These are phyloP conservation scores for Pyronema domesticum DNA, from an alignment of 495 filamentous ascomycete genomes.

Conservation along the genomic window DNA sequence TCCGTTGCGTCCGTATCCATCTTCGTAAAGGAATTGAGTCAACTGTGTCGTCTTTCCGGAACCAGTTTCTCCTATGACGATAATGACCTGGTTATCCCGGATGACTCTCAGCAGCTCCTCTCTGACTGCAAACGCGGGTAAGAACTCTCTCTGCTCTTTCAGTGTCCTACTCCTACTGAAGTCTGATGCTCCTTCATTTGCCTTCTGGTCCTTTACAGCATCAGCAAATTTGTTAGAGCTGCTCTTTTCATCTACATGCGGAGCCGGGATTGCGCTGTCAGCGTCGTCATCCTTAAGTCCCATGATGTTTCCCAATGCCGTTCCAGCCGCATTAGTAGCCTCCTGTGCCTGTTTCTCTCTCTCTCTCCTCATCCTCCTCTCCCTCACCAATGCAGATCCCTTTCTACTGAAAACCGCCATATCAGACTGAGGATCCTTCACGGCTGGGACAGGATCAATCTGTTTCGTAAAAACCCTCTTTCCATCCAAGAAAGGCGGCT, in stretches of 20 bases:
- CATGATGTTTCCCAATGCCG: slow-evolving; percentile 82
- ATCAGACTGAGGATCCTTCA: slow-evolving; percentile 88
- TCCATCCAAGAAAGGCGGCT: slow-evolving; percentile 89
- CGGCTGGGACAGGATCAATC: slow-evolving; percentile 81
- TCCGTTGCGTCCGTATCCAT: slow-evolving; percentile 69
- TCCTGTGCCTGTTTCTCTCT: slow-evolving; percentile 89
- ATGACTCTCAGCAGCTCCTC: slow-evolving; percentile 92
- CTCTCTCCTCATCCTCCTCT: slow-evolving; percentile 79
- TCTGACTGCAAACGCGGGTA: slow-evolving; percentile 91
- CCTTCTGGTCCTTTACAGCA: slow-evolving; percentile 55
- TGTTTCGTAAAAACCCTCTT: slow-evolving; percentile 94
- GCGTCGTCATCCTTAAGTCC: slow-evolving; percentile 74
- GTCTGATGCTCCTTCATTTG: slow-evolving; percentile 62
- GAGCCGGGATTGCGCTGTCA: slow-evolving; percentile 13
- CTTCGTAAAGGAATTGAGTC: slow-evolving; percentile 88
- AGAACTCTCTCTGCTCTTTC: slow-evolving; percentile 77
- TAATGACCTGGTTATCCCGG: slow-evolving; percentile 88
- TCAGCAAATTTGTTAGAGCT: slow-evolving; percentile 72
- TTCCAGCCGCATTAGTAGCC: slow-evolving; percentile 84
- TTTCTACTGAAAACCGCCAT: slow-evolving; percentile 98
- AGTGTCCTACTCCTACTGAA: slow-evolving; percentile 88
- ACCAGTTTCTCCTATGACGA: slow-evolving; percentile 93
- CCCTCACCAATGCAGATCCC: slow-evolving; percentile 82
- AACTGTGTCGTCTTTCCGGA: slow-evolving; percentile 96
- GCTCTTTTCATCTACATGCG: slow-evolving; percentile 48